Conservation (phyloP, 2,329 filamentous ascomycete genomes). For the Ophiosphaerella korrae region DNA sequence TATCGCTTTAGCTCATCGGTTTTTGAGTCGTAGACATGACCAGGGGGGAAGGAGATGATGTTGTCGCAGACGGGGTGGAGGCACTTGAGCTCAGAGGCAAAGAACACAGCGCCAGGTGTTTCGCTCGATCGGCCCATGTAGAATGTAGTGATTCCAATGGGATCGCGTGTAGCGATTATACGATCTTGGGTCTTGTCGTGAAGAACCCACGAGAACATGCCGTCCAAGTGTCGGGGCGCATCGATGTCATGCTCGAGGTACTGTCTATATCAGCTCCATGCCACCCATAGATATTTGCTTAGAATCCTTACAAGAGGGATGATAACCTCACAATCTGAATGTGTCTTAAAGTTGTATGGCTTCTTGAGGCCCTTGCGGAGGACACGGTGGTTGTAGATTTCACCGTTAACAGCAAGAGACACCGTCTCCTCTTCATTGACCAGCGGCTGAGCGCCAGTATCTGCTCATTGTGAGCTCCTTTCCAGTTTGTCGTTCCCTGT, state of each 20-base stretch:
- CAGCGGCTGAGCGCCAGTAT: conserved; percentile 93
- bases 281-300: not conserved
- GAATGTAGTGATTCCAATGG: conserved; percentile 95
- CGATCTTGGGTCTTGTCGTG: conserved; percentile 96
- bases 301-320: conserved; percentile 79
- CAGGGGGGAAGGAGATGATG: conserved; percentile 91
- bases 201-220: conserved; percentile 99
- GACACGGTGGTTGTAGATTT: conserved; percentile 99
- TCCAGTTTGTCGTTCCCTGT: conserved; percentile 11
- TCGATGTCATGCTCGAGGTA: conserved; percentile 93
- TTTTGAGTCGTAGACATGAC: conserved; percentile 94
- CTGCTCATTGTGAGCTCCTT: conserved; percentile 54
- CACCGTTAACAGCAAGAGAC: conserved; percentile 95
- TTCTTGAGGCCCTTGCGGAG: conserved; percentile 84
- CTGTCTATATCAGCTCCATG: conserved; percentile 53
- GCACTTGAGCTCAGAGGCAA: conserved; percentile 95
- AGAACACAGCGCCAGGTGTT: conserved; percentile 86
- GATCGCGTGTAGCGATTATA: conserved; percentile 90
- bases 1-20: conserved; percentile 85
- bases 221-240: conserved; percentile 90
- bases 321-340: conserved; percentile 98
- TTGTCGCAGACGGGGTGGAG: conserved; percentile 93
- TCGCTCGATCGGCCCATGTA: conserved; percentile 89
- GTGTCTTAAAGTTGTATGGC: conserved; percentile 95
- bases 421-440: conserved; percentile 89